phyloP scores from a whole-genome alignment of 2,329 filamentous ascomycete species.

The Aspergillus candidus region DNA sequence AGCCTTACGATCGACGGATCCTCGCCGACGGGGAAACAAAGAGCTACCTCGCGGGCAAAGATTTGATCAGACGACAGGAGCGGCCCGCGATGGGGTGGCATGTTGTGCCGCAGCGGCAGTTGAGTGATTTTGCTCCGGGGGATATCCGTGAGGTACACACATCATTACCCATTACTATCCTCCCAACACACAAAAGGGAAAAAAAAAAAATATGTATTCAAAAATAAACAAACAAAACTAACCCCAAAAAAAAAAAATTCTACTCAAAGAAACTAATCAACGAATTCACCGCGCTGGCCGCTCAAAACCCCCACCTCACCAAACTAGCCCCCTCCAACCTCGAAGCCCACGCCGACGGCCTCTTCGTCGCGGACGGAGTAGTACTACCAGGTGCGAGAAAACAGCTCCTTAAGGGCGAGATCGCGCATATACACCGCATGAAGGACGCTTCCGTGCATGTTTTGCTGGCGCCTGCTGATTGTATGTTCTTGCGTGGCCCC shows the following conservation, averaged over 20 bases:
- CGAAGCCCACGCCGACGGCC: conserved; percentile 20
- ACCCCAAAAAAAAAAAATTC: neutral
- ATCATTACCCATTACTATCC: neutral
- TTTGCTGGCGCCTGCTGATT: conserved; percentile 71
- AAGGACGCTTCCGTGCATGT: conserved; percentile 69
- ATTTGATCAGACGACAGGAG: conserved; percentile 12
- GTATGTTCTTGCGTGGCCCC: conserved; percentile 26
- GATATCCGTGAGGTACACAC: conserved; percentile 21
- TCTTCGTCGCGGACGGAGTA: conserved; percentile 23
- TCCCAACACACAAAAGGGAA: no score
- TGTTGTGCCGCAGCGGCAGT: conserved; percentile 26
- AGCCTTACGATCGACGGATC: conserved; percentile 20
- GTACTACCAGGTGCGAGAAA: conserved; percentile 12
- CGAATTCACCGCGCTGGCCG: conserved; percentile 17
- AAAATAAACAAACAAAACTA: no score
- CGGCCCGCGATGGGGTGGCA: conserved; percentile 23
- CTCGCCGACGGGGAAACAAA: conserved; percentile 11
- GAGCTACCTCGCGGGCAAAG: conserved; percentile 12
- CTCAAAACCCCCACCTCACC: conserved; percentile 23
- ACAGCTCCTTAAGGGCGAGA: conserved; percentile 54
- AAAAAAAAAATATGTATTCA: no score
- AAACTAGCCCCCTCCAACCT: conserved; percentile 20
- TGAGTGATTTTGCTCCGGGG: conserved; percentile 19
- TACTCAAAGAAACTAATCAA: conserved; percentile 19
- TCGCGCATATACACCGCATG: conserved; percentile 70